These are phyloP conservation scores for Rhododendron kiyosumense DNA, from an alignment of 148 eudicot species.

Conservation along the genomic window DNA sequence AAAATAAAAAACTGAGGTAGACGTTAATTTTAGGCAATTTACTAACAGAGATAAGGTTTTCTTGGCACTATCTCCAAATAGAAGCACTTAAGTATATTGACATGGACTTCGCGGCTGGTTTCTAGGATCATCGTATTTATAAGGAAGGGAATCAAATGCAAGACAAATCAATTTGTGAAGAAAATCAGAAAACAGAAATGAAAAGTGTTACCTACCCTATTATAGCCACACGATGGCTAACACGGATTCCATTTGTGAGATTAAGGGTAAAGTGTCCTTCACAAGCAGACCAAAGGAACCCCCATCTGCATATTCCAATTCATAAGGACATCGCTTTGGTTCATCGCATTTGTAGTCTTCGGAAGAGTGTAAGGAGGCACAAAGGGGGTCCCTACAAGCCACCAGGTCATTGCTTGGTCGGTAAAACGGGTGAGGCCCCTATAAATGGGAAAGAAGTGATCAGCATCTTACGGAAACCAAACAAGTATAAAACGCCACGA, in stretches of 20 bases:
- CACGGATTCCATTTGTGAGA: slow-evolving; percentile 60
- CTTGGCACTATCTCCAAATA: neutral
- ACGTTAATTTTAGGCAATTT: neutral
- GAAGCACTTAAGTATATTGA: neutral
- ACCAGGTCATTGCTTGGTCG: slow-evolving; percentile 73
- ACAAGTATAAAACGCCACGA: neutral
- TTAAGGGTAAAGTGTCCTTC: slow-evolving; percentile 59
- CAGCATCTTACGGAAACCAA: neutral
- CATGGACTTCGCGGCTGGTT: neutral
- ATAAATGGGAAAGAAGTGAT: slow-evolving; percentile 8
- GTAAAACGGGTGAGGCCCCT: slow-evolving; percentile 88
- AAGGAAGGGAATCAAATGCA: neutral
- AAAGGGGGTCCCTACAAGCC: slow-evolving; percentile 68
- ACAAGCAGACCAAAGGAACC: slow-evolving; percentile 82
- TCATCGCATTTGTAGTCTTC: slow-evolving; percentile 55
- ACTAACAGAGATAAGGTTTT: neutral
- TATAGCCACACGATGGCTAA: slow-evolving; percentile 58
- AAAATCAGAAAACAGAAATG: neutral
- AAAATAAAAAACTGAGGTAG: neutral
- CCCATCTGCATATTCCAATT: slow-evolving; percentile 95
- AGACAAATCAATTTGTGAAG: neutral
- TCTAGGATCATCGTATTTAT: neutral
- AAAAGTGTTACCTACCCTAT: slow-evolving; percentile 52
- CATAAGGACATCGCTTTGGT: slow-evolving; percentile 86
- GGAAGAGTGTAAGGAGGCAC: slow-evolving; percentile 65